phyloP scores from a whole-genome alignment of 192 early-diverging fungal genomes.

The Backusella parvicylindrica region DNA sequence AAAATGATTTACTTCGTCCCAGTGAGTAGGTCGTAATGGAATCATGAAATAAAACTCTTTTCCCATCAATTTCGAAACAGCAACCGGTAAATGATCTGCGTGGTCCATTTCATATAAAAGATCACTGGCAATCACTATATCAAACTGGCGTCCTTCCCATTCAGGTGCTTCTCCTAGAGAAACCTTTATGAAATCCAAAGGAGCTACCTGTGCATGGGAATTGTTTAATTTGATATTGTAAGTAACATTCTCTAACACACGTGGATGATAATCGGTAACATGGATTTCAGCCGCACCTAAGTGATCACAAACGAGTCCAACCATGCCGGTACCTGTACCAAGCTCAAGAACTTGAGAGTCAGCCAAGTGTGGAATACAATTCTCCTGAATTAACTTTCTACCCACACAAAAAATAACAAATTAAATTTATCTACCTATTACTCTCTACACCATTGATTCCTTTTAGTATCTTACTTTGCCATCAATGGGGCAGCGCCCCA shows the following conservation, averaged over 20 bases:
- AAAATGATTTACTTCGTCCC: slow-evolving; percentile 45
- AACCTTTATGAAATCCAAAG: slow-evolving; percentile 42
- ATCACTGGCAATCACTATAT: slow-evolving; percentile 46
- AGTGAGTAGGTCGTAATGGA: slow-evolving; percentile 42
- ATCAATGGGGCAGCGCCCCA: slow-evolving; percentile 52
- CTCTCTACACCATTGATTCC: neutral
- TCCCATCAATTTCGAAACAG: slow-evolving; percentile 41
- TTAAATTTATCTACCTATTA: neutral
- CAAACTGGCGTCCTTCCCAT: slow-evolving; percentile 24
- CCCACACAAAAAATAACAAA: neutral
- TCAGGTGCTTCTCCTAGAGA: slow-evolving; percentile 18
- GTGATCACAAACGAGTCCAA: slow-evolving; percentile 44
- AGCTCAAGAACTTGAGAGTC: slow-evolving; percentile 43
- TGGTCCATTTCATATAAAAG: slow-evolving; percentile 54
- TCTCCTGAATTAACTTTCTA: slow-evolving; percentile 31
- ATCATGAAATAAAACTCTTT: slow-evolving; percentile 51
- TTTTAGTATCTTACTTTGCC: slow-evolving; percentile 42
- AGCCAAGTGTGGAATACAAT: slow-evolving; percentile 19
- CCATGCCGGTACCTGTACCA: slow-evolving; percentile 53
- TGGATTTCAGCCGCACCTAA: slow-evolving; percentile 38
- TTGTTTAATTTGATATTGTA: slow-evolving; percentile 35
- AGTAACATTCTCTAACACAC: slow-evolving; percentile 42
- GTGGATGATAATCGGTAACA: slow-evolving; percentile 52
- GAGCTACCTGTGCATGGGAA: slow-evolving; percentile 23
- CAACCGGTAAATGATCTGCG: slow-evolving; percentile 44